Evolutionary conservation across 2,329 filamentous ascomycete genomes (phyloP), one percentile per base, ranked within the genome.

Genomic region (Bisporella sp.): DNA sequence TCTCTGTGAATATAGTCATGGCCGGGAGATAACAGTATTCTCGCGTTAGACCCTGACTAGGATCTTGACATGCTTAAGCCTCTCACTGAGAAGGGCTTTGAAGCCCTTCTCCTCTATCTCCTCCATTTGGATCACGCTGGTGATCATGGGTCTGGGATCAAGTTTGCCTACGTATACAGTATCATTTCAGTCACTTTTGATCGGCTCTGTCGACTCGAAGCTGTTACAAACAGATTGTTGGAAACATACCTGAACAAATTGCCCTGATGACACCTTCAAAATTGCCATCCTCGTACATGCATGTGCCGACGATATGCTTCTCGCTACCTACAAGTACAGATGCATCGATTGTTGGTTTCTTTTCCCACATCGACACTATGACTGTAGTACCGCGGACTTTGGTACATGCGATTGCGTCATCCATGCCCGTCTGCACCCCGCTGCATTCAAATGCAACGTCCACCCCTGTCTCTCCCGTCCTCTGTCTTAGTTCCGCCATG

Each of bases 51-150:
- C 55, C 50, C 81, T 73, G 1, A 84, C 76, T 43, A 84, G 56
- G 31, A 84, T 78, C 66, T 84, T 84, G 31, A 83, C 78, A 58
- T 84, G 78, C 48, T 73, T 77, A 43, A 83, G 78, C 59, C 79
- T 81, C 54, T 84, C 74, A 5, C 76, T 65, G 33, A 82, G 75
- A 49, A 84, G 64, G 1, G 77, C 71, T 50, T 74, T 70, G 55
- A 83, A 78, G 0, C 79, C 81, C 37, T 77, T 71, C 33, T 82
- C 72, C 0, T 81, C 77, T 8, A 83, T 64, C 13, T 78, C 68
- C 21, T 79, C 73, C 40, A 84, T 66, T 45, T 68, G 63, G 41
- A 84, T 78, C 59, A 70, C 79, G 46, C 73, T 71, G 0, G 80
- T 84, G 41, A 85, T 81, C 81, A 85, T 84, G 31, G 68, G 66